Base-by-base conservation (phyloP, 2,329 filamentous ascomycete species). In the Byssochlamys sp. region DNA sequence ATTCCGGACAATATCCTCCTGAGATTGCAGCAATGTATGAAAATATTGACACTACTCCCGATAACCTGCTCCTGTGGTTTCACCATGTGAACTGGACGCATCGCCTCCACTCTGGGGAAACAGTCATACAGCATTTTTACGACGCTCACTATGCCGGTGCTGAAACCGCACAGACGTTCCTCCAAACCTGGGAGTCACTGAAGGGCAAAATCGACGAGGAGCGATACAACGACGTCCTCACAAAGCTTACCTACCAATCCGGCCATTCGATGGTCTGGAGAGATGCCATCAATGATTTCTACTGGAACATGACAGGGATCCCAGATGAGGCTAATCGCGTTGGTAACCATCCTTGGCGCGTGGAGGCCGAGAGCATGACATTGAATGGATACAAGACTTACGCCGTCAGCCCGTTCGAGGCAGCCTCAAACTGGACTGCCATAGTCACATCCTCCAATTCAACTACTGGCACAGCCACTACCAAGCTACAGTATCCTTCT, bases 231-330 rank as follows among this genome's bases (percentile, higher is more conserved):
- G 77, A 87, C 52, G 77, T 82, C 33, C 73, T 82, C 0, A 84
- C 80, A 70, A 79, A 82, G 2, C 78, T 87, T 10, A 73, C 72
- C 1, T 89, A 84, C 67, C 86, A 89, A 69, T 83, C 86, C 0
- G 86, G 86, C 0, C 87, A 89, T 69, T 78, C 84, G 0, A 77
- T 89, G 19, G 82, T 88, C 14, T 90, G 87, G 86, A 78, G 86
- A 12, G 86, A 89, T 65, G 78, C 83, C 0, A 82, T 89, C 71
- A 82, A 75, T 64, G 75, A 82, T 57, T 89, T 86, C 71, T 89
- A 87, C 70, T 64, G 76, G 66, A 84, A 82, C 66, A 70, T 83
- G 39, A 85, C 84, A 0, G 75, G 78, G 2, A 87, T 89, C 50
- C 67, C 80, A 0, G 86, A 89, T 61, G 73, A 78, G 24, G 63